These are phyloP conservation scores for Cucurbita argyrosperma DNA, from an alignment of 306 rosid species.

Conservation along the genomic window DNA sequence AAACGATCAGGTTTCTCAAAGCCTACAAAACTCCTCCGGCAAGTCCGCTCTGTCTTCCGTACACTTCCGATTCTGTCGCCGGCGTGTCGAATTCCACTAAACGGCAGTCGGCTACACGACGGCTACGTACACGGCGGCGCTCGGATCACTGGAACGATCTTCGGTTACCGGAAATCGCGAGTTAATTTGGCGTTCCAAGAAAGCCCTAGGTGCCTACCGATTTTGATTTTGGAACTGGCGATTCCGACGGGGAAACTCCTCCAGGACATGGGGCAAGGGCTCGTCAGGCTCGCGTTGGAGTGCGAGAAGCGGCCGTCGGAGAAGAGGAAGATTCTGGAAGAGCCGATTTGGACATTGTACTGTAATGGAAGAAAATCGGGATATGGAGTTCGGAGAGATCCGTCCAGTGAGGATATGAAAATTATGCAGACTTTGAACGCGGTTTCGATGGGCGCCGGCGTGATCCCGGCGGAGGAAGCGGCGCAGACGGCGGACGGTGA, in stretches of 20 bases:
- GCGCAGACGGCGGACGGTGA: conserved; percentile 27
- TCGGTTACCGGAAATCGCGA: conserved; percentile 45
- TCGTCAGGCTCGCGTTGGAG: conserved; percentile 56
- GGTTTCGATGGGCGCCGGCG: conserved; percentile 62
- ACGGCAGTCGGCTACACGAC: conserved; percentile 17
- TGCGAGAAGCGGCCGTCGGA: conserved; percentile 42
- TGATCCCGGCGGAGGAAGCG: conserved; percentile 31
- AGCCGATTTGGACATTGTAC: conserved; percentile 63
- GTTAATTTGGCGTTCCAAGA: conserved; percentile 63
- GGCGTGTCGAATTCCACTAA: conserved; percentile 36
- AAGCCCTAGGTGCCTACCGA: conserved; percentile 38
- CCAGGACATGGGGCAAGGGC: conserved; percentile 66
- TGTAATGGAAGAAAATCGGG: conserved; percentile 72
- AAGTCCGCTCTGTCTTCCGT: conserved; percentile 36
- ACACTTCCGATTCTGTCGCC: conserved; percentile 64
- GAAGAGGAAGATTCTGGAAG: conserved; percentile 46
- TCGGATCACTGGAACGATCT: conserved; percentile 62
- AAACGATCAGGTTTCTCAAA: conserved; percentile 21
- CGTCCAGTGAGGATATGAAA: conserved; percentile 47
- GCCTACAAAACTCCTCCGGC: conserved; percentile 22
- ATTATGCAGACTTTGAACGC: conserved; percentile 61
- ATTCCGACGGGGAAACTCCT: conserved; percentile 50
- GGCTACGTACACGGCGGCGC: conserved; percentile 37
- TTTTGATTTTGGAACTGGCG: conserved; percentile 49
- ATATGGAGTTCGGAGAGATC: conserved; percentile 58